Percentiles rank a stretch among this genome's conserved stretches.
These are phyloP conservation scores for Hansenula sp. DNA, from an alignment of 1,139 yeast species.

Conservation along the genomic window DNA sequence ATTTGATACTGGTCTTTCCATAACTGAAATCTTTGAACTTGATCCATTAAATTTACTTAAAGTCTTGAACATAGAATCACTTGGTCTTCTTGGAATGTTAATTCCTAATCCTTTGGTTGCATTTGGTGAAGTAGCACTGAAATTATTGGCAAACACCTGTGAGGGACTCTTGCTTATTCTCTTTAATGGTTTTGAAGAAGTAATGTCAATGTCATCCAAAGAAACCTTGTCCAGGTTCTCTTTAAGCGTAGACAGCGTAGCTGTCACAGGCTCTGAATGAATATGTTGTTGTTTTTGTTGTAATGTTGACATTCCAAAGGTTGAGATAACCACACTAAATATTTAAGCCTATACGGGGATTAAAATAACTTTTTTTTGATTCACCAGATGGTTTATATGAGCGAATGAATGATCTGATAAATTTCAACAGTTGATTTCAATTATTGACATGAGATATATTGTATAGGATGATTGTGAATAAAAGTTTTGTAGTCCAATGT, in stretches of 20 bases:
- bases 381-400: no score
- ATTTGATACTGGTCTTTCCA: conserved; percentile 24
- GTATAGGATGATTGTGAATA: no score
- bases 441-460: no score
- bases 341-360: not conserved
- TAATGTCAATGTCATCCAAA: conserved; percentile 12
- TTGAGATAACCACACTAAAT: not conserved
- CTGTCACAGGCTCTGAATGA: conserved; percentile 2
- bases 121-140: conserved; percentile 1
- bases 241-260: conserved; percentile 12
- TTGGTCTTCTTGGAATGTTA: conserved; percentile 19
- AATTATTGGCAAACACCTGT: conserved; percentile 2
- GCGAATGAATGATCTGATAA: no score
- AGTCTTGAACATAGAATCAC: conserved; percentile 13
- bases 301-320: not conserved
- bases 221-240: conserved; percentile 19
- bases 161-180: conserved; percentile 4
- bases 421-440: no score
- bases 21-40: conserved; percentile 8
- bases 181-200: conserved; percentile 1
- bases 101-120: conserved; percentile 17
- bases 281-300: not conserved
- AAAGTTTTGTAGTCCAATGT: no score
- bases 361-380: not conserved
- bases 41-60: conserved; percentile 3